A percentile compares a stretch with the other conserved stretches of the same genome.
phyloP scores from a whole-genome alignment of 805 yeast species.

The Candida jianshihensis region DNA sequence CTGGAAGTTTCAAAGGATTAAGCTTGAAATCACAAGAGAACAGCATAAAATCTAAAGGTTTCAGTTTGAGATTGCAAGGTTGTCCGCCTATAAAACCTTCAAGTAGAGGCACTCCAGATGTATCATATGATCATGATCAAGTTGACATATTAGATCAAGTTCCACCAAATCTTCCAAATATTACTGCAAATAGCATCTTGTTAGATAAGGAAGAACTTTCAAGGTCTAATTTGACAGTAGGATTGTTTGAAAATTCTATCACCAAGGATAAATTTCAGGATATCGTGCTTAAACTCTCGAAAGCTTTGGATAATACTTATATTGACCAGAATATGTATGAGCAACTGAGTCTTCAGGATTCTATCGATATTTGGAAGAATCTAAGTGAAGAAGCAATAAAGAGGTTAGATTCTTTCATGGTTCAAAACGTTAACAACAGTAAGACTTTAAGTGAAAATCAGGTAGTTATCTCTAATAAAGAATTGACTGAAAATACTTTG shows the following conservation, averaged over 20 bases:
- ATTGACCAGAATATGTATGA: background rate
- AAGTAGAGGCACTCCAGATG: slow-evolving; percentile 9
- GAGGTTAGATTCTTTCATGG: background rate
- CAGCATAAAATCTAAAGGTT: background rate
- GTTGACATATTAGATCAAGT: slow-evolving; percentile 19
- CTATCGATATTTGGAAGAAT: background rate
- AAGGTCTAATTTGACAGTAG: too few relatives aligned
- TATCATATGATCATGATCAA: slow-evolving; percentile 17
- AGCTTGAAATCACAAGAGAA: background rate
- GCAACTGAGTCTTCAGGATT: background rate
- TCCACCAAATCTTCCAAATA: slow-evolving; percentile 14
- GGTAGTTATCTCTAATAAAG: background rate
- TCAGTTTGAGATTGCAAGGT: slow-evolving; percentile 1
- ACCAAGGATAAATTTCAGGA: background rate
- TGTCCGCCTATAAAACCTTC: background rate
- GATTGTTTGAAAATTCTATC: background rate
- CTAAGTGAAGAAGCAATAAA: background rate
- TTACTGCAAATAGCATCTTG: background rate
- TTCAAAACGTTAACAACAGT: background rate
- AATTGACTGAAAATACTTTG: background rate
- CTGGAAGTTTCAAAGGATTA: slow-evolving; percentile 6
- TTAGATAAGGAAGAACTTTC: too few relatives aligned
- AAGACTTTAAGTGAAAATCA: background rate
- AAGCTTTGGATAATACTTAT: background rate
- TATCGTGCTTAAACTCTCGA: background rate